phyloP scores from a whole-genome alignment of 1,139 yeast species.

The Candida albicans region DNA sequence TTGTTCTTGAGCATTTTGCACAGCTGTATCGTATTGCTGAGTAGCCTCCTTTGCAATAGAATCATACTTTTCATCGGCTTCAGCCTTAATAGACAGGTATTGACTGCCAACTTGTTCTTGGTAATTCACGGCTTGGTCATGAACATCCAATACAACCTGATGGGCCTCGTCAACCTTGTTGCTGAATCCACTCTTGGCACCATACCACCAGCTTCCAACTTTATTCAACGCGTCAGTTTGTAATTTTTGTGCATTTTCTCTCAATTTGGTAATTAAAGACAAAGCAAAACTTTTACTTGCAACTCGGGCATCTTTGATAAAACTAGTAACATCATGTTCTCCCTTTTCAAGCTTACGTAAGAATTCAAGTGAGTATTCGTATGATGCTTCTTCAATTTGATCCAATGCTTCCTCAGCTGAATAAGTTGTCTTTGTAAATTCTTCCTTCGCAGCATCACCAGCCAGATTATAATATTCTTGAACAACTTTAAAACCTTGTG shows the following conservation, averaged over 20 bases:
- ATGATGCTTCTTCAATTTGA: slow-evolving; percentile 23
- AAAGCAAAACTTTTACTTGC: slow-evolving; percentile 17
- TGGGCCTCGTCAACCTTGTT: slow-evolving; percentile 3
- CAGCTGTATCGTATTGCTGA: slow-evolving; percentile 9
- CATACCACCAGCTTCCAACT: slow-evolving; percentile 5
- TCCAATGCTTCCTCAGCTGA: slow-evolving; percentile 23
- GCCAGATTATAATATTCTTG: slow-evolving; percentile 46
- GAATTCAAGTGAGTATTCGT: slow-evolving; percentile 21
- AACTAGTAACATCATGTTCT: slow-evolving; percentile 14
- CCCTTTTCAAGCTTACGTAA: slow-evolving; percentile 15
- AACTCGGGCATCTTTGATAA: slow-evolving; percentile 18
- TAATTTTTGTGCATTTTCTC: slow-evolving; percentile 9
- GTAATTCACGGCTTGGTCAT: not conserved
- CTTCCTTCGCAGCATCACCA: slow-evolving; percentile 26
- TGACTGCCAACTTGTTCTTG: slow-evolving; percentile 1
- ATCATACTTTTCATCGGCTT: slow-evolving; percentile 9
- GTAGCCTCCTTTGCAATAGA: slow-evolving; percentile 8
- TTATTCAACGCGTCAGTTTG: slow-evolving; percentile 4
- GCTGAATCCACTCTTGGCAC: not conserved
- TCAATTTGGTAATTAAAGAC: slow-evolving; percentile 9
- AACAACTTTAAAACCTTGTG: slow-evolving; percentile 24
- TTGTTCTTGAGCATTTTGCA: slow-evolving; percentile 10
- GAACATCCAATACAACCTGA: slow-evolving; percentile 2
- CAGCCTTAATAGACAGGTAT: not conserved
- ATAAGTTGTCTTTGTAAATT: slow-evolving; percentile 20